These are phyloP conservation scores for Umbelopsis ramanniana DNA, from an alignment of 192 early-diverging fungal genomes.

Conservation along the genomic window DNA sequence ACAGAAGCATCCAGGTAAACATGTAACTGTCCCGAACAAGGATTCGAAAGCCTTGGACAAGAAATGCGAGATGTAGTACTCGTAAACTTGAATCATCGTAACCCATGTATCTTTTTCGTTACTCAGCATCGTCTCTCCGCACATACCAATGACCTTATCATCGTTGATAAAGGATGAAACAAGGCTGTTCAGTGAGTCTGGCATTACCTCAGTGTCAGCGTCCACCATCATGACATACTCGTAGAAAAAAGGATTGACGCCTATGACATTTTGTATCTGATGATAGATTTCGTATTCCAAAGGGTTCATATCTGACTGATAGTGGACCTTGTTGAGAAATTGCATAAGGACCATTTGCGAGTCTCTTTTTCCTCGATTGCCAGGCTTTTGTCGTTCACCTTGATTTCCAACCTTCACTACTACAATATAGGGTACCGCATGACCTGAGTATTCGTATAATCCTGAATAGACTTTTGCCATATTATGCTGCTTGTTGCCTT, in stretches of 20 bases:
- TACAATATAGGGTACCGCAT: conserved; percentile 95
- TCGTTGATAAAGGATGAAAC: conserved; percentile 91
- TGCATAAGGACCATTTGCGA: conserved; percentile 97
- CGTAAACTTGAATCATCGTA: conserved; percentile 99
- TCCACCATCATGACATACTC: conserved; percentile 98
- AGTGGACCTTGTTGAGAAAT: conserved; percentile 96
- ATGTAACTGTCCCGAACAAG: conserved; percentile 94
- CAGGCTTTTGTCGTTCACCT: conserved; percentile 84
- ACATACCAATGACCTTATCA: conserved; percentile 88
- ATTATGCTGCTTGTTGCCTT: conserved; percentile 94
- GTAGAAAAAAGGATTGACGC: conserved; percentile 92
- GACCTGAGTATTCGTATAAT: conserved; percentile 90
- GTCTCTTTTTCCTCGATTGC: conserved; percentile 98
- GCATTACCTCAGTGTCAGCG: conserved; percentile 91
- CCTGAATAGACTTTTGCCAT: conserved; percentile 98
- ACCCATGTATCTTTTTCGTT: conserved; percentile 94
- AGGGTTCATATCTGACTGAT: conserved; percentile 91
- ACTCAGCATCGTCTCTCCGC: conserved; percentile 92
- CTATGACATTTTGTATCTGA: conserved; percentile 98
- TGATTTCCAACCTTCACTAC: conserved; percentile 94
- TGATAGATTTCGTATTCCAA: conserved; percentile 97
- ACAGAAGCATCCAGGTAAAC: conserved; percentile 97
- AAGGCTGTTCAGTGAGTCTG: conserved; percentile 89
- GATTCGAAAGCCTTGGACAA: conserved; percentile 97
- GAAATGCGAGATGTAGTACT: conserved; percentile 97